Evolutionary conservation across 2,329 filamentous ascomycete species (phyloP), one percentile per base, ranked within the genome.

Genomic region (Talaromyces verruculosus): DNA sequence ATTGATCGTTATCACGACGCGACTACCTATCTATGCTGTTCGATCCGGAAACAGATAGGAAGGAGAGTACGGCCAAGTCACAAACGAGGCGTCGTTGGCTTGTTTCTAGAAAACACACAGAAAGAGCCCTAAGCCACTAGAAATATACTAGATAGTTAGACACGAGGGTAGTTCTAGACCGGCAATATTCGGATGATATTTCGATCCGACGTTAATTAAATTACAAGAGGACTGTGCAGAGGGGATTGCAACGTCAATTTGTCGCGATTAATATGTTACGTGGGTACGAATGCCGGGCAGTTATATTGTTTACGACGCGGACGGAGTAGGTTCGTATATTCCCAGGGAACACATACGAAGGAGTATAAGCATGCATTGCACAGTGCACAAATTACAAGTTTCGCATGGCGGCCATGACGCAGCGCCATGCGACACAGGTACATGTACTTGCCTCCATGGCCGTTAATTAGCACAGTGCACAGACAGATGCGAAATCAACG

Each of bases 331-430:
- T 4, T 3, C 30, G 2, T 25, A 25, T 25, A 25, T 25, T 25
- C 25, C 25, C 25, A 25, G 25, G 11, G 35, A 15, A 37, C 13
- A 37, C 35, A 22, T 30, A 53, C 15, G 39, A 7, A 41, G 19
- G 22, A 49, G 19, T n/a, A 51, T 28, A 33, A 53, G 49, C 28
- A 33, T 33, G 30, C 1, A 30, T 35, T 57, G 30, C 53, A 57
- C 51, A 15, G 30, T 2, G 51, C 51, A 55, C 51, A 33, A n/a
- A 15, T n/a, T 33, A 15, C 11, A 25, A 57, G n/a, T 25, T 10
- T 57, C 53, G 53, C 53, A 57, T 57, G 53, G 49, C 49, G 22
- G 47, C 47, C 47, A 51, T 51, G 47, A 51, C 47, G 30, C 51
- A 55, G n/a, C 22, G 51, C 51, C 51, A 55, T 35, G 51, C 51